A percentile compares a stretch with the other conserved stretches of the same genome.
Conservation (phyloP, 805 yeast species). For the Saccharomycopsis fodiens region DNA sequence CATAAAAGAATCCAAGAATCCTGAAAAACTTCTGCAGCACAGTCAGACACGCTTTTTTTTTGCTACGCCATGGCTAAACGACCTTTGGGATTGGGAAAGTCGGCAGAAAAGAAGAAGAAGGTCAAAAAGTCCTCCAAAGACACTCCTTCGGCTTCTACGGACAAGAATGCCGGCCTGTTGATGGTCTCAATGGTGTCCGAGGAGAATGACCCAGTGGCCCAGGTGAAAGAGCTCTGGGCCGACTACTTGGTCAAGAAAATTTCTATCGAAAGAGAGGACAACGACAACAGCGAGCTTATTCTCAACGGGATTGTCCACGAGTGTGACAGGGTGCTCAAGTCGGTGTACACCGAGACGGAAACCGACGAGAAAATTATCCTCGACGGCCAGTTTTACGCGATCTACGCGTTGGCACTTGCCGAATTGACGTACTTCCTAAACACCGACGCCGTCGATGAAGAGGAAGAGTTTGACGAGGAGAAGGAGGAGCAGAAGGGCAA, state of each 20-base stretch:
- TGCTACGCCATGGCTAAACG: slow-evolving; percentile 53
- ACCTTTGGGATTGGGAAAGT: slow-evolving; percentile 57
- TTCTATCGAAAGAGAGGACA: slow-evolving; percentile 15
- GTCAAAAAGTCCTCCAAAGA: slow-evolving; percentile 24
- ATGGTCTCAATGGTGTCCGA: slow-evolving; percentile 3
- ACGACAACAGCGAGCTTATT: slow-evolving; percentile 38
- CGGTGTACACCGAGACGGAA: slow-evolving; percentile 20
- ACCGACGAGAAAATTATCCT: slow-evolving; percentile 23
- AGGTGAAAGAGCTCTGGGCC: slow-evolving; percentile 26
- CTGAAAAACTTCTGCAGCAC: too few relatives aligned
- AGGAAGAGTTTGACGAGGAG: slow-evolving; percentile 25
- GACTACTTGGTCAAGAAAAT: slow-evolving; percentile 22
- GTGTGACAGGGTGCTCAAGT: slow-evolving; percentile 71
- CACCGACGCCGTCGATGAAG: slow-evolving; percentile 29
- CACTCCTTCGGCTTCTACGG: not conserved
- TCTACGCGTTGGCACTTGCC: slow-evolving; percentile 65
- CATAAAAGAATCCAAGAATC: too few relatives aligned
- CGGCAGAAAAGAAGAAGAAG: slow-evolving; percentile 42
- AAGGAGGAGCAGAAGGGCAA: slow-evolving; percentile 19
- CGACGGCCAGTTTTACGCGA: slow-evolving; percentile 54
- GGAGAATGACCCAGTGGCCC: slow-evolving; percentile 12
- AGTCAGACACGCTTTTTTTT: too few relatives aligned
- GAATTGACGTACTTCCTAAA: slow-evolving; percentile 54
- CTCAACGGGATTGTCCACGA: slow-evolving; percentile 87
- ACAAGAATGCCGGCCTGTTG: slow-evolving; percentile 21